Base-by-base conservation (phyloP, 805 yeast species). In the Sungouiella thailandica region DNA sequence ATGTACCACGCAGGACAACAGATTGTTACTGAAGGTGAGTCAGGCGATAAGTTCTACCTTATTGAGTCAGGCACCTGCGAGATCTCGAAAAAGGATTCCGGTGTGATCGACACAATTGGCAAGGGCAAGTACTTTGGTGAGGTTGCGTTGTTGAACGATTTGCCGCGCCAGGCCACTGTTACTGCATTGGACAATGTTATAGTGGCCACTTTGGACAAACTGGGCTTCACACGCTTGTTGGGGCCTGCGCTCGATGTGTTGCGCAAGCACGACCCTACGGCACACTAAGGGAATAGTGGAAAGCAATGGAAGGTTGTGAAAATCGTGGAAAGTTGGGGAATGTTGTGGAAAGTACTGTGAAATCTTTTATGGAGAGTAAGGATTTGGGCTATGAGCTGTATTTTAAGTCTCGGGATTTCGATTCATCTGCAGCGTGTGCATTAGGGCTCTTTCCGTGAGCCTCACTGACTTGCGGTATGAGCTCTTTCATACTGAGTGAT, bases 91-190 rank as follows among this genome's bases (percentile, higher is more conserved):
- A 60, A 68, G 28, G 76, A 69, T 24, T 71, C 71, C 28, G 89
- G 89, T 16, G 69, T 72, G 28, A 70, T 88, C 22, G 73, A 70
- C 15, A 65, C 65, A 11, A 68, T 87, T 39, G 62, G 71, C 29
- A 78, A 83, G 51, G 97, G 97, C 43, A 95, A 83, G 57, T 93
- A 93, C 64, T 93, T 93, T 59, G 98, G 98, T 46, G 98, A 93
- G 64, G 79, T 93, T 43, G 97, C 98, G 3, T 68, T 93, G 49
- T 70, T 93, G 48, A 83, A 89, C 51, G 96, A 93, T 55, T 67
- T 79, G 38, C 97, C 97, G 41, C 78, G 98, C 61, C 93, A 85
- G 55, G 98, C 98, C 20, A 83, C 96, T 4, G 93, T 93, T 24
- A 77, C 72, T 32, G 96, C 96, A 1, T 65, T 72, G 12, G 74